Base-by-base conservation (phyloP, 2,329 filamentous ascomycete genomes). In the Arachnopeziza araneosa region DNA sequence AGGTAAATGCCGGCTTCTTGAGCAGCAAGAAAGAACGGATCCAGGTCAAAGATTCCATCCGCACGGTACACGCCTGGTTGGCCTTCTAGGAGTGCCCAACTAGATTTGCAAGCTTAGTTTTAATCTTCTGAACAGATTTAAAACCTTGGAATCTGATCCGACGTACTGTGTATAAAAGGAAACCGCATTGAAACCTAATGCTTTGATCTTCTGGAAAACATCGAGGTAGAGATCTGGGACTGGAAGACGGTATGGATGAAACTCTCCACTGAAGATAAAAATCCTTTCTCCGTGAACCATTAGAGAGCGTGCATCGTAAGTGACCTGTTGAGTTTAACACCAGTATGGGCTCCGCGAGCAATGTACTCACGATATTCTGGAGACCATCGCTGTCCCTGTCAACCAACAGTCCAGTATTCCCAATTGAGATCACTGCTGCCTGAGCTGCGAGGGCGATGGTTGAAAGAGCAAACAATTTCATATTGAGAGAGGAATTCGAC, bases 201-300 rank as follows among this genome's bases (percentile, higher is more conserved):
- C 87, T 73, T 89, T 92, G 72, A 93, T 84, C 74, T 96, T 96
- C 68, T 95, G 87, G 67, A 96, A 88, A 1, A 93, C 71, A 65
- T 93, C 90, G 9, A 89, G 77, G 77, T 86, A 87, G 4, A 89
- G 76, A 54, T 78, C 76, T 2, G 83, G 79, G 1, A 88, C 84
- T 1, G 85, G 84, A 0, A 88, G 74, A 66, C 83, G 64, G 55
- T 80, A 87, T 0, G 84, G 83, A 69, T 88, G 85, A 19, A 87
- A 80, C 71, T 88, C 85, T 52, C 83, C 85, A 59, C 79, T 82
- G 70, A 83, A 88, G 32, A 88, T 74, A 69, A 87, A 80, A 55
- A 88, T 72, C 24, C 84, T 77, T 70, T 88, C 82, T 19, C 85
- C 85, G 67, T 82, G 77, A 55, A 88, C 78, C 64, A 83, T 84